Base-by-base conservation (phyloP, 2,329 filamentous ascomycete genomes). In the Alternaria sp. region DNA sequence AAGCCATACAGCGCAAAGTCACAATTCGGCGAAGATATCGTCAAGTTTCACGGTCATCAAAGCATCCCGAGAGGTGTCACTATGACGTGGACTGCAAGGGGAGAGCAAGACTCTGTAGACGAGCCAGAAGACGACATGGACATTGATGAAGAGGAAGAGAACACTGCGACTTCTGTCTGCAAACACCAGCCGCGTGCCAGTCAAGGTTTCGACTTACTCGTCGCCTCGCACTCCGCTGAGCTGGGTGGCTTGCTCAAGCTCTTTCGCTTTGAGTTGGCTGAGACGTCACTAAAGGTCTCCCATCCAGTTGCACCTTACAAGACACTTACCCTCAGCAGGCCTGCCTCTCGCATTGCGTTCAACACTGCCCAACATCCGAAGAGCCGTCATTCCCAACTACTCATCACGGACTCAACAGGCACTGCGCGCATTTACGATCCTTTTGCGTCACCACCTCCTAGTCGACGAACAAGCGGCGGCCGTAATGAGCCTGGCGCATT, bases 361-460 rank as follows among this genome's bases (percentile, higher is more conserved):
- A 86, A 82, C 57, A 80, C 83, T 13, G 81, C 82, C 6, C 72
- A 80, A 37, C 83, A 82, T 63, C 83, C 85, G 4, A 82, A 82
- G 24, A 72, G 76, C 26, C 80, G 83, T 11, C 84, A 86, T 70
- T 81, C 83, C 0, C 81, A 83, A 42, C 71, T 88, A 10, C 78
- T 89, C 8, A 76, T 88, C 6, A 79, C 82, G 2, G 85, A 87
- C 55, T 71, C 79, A 2, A 80, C 78, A n/a, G 85, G 86, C 5
- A 80, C 78, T 40, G 83, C 86, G 28, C 85, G 86, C 52, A 78
- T 88, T 13, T 86, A 85, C 66, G 83, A 86, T 52, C 83, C 82
- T 26, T 81, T 86, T 31, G 77, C 81, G 14, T 69, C 67, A 14
- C 53, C 65, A 2, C 62, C 46, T 31, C 68, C 60, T 44, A 73